Percentiles rank a stretch among this genome's conserved stretches.
These are phyloP conservation scores for Lepiota brunneoincarnata DNA, from an alignment of 768 basidiomycete genomes.

Conservation along the genomic window DNA sequence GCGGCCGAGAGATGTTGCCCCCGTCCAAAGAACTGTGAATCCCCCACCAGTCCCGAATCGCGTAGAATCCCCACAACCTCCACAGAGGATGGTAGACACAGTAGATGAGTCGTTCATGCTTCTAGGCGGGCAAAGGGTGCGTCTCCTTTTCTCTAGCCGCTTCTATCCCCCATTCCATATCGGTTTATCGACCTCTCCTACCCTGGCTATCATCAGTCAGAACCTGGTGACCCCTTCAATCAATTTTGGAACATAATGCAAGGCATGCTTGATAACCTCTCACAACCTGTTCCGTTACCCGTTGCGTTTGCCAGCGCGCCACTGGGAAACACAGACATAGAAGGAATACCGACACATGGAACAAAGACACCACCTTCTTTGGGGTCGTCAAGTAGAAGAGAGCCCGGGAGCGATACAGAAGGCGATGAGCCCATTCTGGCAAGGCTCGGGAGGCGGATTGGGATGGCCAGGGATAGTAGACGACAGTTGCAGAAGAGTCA, in stretches of 20 bases:
- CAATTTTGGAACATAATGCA: constrained; percentile 89
- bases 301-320: constrained; percentile 79
- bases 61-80: constrained; percentile 42
- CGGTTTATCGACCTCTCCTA: neutral
- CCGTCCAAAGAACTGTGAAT: constrained; percentile 22
- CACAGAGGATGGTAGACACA: constrained; percentile 43
- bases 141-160: constrained; percentile 21
- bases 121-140: constrained; percentile 69
- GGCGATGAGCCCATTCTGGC: constrained; percentile 61
- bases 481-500: constrained; percentile 3
- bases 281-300: constrained; percentile 53
- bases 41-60: constrained; percentile 29
- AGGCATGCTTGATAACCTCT: constrained; percentile 82
- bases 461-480: constrained; percentile 35
- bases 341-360: constrained; percentile 11
- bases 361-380: constrained; percentile 23
- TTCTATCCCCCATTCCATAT: constrained; percentile 5
- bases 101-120: constrained; percentile 92
- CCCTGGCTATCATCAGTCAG: constrained; percentile 43
- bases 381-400: constrained; percentile 20
- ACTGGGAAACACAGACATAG: constrained; percentile 38
- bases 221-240: constrained; percentile 84
- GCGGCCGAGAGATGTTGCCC: constrained; percentile 17
- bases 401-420: constrained; percentile 62
- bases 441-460: constrained; percentile 51